A percentile compares a stretch with the other conserved stretches of the same genome.
Conservation (phyloP, 2,329 filamentous ascomycete species). For the Talaromyces piceae region DNA sequence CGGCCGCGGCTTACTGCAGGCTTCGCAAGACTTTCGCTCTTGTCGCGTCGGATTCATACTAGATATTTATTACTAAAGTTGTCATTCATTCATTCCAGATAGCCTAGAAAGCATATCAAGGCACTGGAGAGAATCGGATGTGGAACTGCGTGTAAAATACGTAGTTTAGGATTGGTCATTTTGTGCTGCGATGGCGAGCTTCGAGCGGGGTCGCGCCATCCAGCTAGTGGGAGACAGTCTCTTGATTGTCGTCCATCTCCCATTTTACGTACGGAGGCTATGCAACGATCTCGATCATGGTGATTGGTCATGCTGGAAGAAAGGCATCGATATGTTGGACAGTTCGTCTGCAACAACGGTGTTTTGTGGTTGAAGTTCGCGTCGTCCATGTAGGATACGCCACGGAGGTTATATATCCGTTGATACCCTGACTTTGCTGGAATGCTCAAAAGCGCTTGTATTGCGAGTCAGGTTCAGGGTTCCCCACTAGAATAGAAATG, state of each 20-base stretch:
- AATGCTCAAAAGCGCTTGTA: background rate
- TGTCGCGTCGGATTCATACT: slow-evolving; percentile 17
- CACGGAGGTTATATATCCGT: background rate
- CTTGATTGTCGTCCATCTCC: no score
- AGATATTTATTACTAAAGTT: background rate
- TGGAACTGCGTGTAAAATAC: background rate
- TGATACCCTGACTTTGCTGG: background rate
- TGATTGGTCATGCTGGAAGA: no score
- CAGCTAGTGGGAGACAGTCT: background rate
- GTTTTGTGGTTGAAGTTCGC: no score
- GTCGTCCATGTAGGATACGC: no score
- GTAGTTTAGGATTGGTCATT: slow-evolving; percentile 13
- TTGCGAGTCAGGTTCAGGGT: background rate
- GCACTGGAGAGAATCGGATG: slow-evolving; percentile 1
- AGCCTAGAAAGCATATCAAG: background rate
- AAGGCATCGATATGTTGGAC: no score
- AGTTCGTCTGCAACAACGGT: background rate
- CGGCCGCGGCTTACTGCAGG: slow-evolving; percentile 17
- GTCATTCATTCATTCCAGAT: background rate
- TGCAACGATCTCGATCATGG: no score
- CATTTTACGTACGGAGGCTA: background rate
- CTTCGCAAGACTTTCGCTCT: slow-evolving; percentile 22
- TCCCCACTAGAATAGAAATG: background rate
- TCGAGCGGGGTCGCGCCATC: slow-evolving; percentile 17
- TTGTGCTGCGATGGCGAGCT: slow-evolving; percentile 13